Base-by-base conservation (phyloP, 805 yeast species). In the Candida ponderosae region DNA sequence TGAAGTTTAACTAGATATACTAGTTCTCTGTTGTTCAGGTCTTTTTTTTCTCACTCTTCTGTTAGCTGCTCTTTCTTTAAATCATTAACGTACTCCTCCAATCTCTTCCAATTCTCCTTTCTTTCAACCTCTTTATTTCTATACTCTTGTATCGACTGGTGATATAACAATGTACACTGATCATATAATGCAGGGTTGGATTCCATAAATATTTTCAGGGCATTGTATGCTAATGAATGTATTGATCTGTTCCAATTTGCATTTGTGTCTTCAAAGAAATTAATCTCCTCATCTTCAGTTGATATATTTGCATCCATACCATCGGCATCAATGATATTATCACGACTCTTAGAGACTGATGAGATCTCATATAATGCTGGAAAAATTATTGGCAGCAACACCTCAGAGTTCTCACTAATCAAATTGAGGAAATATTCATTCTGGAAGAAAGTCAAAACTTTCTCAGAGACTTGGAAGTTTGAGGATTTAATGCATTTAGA, bases 381-480 rank as follows among this genome's bases (percentile, higher is more conserved):
- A 61, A 87, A 93, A 28, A 93, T 76, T 33, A 93, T 88, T 21
- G 98, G 97, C 49, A 93, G 66, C 38, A 90, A 87, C 28, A 84
- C 89, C 51, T 88, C 96, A 8, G 95, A 89, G 57, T 84, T 84
- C 53, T 93, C 97, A 17, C 94, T 86, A 34, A 93, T 88, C 49
- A 90, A 64, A 31, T 88, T 82, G 45, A 89, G 74, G 59, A 93
- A 89, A 63, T 86, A 89, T 55, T 93, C 97, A 59, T 90, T 90
- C 51, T 86, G 84, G 93, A 96, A 93, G 60, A 79, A 87, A 56
- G 89, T 83, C 41, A 93, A 72, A 2, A 93, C 96, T 49, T 94
- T 87, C 62, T 93, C 98, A 40, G 94, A 83, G 19, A 93, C 96
- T 69, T 93, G 98, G 68, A 93, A 94, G 65, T 93, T 97, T 20